Base-by-base conservation (phyloP, 1,139 yeast species). In the Lodderomyces pseudojiufengensis region DNA sequence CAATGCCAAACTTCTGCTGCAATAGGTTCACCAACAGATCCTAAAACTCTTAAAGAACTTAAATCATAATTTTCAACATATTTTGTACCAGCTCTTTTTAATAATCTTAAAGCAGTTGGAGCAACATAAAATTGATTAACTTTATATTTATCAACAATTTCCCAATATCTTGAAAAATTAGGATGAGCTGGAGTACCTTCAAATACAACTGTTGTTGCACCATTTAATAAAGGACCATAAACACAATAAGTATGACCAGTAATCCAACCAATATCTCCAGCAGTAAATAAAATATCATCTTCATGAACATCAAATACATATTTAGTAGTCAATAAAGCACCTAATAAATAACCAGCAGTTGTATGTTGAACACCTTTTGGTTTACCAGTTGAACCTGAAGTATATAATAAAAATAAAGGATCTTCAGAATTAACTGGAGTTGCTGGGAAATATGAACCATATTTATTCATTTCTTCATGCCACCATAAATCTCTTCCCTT, bases 1-100 rank as follows among this genome's bases (percentile, higher is more conserved):
- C 95, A 85, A 55, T 83, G 87, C 95, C 95, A 85, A 40, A 85
- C 88, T 55, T 85, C 95, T 29, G 90, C 86, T 24, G 95, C 94
- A 59, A 85, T 85, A 44, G 95, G 95, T 60, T 85, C 95, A 55
- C 95, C 95, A 31, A 85, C 95, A 9, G 94, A 80, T 16, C 95
- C 95, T 42, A 85, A 70, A 24, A 78, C 80, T 52, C 95, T 73
- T 43, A 85, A 51, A 3, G 87, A 73, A 37, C 76, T 70, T 52
- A 85, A 69, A 48, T 84, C 82, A 55, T 68, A 78, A 21, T 76
- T 72, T 50, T 78, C 80, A 49, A 84, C 76, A 52, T 62, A 78
- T 39, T 77, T 69, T 47, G 79, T 76, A 40, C 95, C 95, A 23
- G 94, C 94, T 54, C 94, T 73, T 65, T 84, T 85, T 61, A 85